Percentiles rank a stretch among this genome's conserved stretches.
Conservation (phyloP, 2,329 filamentous ascomycete genomes). For the Incumbomyces lentus region DNA sequence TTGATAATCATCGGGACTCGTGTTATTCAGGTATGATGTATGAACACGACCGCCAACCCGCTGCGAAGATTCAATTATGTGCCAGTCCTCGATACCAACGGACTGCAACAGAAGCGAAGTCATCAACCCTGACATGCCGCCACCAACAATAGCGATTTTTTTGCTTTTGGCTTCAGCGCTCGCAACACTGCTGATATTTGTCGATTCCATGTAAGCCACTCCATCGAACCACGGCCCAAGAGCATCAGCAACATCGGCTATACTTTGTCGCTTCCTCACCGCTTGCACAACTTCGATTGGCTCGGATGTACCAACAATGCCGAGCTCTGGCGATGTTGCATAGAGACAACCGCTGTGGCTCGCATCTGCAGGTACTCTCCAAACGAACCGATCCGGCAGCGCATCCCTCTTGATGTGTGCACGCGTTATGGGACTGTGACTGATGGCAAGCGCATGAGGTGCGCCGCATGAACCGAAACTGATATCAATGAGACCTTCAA, state of each 20-base stretch:
- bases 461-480: conserved; percentile 39
- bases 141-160: conserved; percentile 61
- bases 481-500: conserved; percentile 35
- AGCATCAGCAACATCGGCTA: conserved; percentile 27
- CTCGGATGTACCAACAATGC: neutral
- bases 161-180: conserved; percentile 27
- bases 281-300: neutral
- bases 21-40: conserved; percentile 34
- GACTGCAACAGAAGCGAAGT: conserved; percentile 34
- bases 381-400: conserved; percentile 36
- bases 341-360: conserved; percentile 26
- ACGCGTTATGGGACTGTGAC: conserved; percentile 37
- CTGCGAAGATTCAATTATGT: conserved; percentile 34
- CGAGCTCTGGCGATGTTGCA: conserved; percentile 22
- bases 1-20: conserved; percentile 27
- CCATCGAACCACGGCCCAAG: conserved; percentile 34
- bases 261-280: conserved; percentile 15
- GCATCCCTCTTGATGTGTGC: conserved; percentile 29
- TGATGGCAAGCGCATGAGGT: conserved; percentile 19
- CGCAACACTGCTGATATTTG: conserved; percentile 21
- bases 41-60: conserved; percentile 35
- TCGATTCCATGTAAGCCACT: conserved; percentile 28
- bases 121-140: conserved; percentile 68
- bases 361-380: conserved; percentile 26
- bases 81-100: conserved; percentile 36